Conservation (phyloP, 768 basidiomycete genomes). For the Pleurotus sapidus region DNA sequence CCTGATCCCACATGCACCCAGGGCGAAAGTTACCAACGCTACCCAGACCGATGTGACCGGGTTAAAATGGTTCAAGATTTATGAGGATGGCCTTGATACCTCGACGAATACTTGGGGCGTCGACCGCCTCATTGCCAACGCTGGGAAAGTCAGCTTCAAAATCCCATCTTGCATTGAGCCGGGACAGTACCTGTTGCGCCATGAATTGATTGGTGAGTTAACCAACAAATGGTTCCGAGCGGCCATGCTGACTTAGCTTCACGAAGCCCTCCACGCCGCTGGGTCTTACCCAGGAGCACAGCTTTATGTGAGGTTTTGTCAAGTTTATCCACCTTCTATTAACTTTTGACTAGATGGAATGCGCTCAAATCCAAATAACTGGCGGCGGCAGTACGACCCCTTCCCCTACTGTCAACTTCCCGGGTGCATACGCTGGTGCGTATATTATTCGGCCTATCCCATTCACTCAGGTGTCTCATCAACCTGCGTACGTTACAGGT, state of each 20-base stretch:
- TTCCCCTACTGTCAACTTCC: constrained; percentile 41
- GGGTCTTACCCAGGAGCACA: constrained; percentile 53
- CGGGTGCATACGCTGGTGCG: constrained; percentile 40
- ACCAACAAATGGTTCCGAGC: neutral
- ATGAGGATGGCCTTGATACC: constrained; percentile 36
- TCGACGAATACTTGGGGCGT: constrained; percentile 39
- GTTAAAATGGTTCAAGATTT: constrained; percentile 56
- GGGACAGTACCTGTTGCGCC: constrained; percentile 47
- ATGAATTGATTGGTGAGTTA: constrained; percentile 46
- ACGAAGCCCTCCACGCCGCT: constrained; percentile 41
- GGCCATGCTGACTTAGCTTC: neutral
- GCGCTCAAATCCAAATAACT: constrained; percentile 43
- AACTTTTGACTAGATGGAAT: constrained; percentile 35
- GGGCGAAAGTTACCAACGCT: constrained; percentile 44
- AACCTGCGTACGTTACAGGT: constrained; percentile 16
- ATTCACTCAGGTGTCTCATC: neutral
- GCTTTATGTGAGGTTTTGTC: constrained; percentile 39
- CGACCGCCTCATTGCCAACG: constrained; percentile 42
- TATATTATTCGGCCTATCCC: constrained; percentile 20
- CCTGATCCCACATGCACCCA: constrained; percentile 13
- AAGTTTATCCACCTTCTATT: neutral
- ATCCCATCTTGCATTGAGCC: constrained; percentile 43
- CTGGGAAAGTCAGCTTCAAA: constrained; percentile 46
- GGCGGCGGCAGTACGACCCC: constrained; percentile 42
- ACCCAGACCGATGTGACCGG: constrained; percentile 44